phyloP scores from a whole-genome alignment of 2,329 filamentous ascomycete species.

The Diaporthe australafricana region DNA sequence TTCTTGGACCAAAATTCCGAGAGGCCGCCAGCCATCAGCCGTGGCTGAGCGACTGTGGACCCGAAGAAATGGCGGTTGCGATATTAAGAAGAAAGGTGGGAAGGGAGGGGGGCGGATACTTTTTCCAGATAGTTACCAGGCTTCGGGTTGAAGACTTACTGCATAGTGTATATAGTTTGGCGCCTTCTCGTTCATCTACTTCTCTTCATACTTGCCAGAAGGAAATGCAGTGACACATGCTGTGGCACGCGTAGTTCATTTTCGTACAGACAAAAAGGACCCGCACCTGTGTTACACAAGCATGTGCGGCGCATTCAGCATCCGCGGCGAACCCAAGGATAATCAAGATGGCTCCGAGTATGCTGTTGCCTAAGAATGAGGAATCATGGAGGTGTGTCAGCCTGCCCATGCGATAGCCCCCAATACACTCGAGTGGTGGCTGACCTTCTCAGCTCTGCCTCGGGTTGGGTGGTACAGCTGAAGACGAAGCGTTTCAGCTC shows the following conservation, averaged over 20 bases:
- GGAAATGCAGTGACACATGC: no score
- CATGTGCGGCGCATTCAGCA: no score
- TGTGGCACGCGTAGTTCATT: no score
- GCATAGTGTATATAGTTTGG: neutral
- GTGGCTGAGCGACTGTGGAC: neutral
- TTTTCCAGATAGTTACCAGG: neutral
- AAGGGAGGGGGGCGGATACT: neutral
- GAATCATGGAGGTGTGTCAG: neutral
- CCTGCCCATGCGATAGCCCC: neutral
- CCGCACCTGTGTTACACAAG: no score
- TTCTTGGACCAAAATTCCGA: neutral
- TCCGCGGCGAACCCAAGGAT: no score
- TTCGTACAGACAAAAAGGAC: no score
- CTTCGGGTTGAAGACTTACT: neutral
- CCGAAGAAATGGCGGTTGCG: neutral
- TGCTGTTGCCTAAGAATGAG: neutral
- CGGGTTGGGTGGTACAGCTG: neutral
- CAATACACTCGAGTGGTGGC: neutral
- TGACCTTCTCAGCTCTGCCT: neutral
- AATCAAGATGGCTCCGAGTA: neutral
- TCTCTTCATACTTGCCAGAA: no score
- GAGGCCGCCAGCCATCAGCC: neutral
- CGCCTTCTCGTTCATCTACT: no score
- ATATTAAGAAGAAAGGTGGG: no score
- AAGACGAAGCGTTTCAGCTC: constrained; percentile 3